These are phyloP conservation scores for Solanum arcanum DNA, from an alignment of 257 asterid genomes.

Conservation along the genomic window DNA sequence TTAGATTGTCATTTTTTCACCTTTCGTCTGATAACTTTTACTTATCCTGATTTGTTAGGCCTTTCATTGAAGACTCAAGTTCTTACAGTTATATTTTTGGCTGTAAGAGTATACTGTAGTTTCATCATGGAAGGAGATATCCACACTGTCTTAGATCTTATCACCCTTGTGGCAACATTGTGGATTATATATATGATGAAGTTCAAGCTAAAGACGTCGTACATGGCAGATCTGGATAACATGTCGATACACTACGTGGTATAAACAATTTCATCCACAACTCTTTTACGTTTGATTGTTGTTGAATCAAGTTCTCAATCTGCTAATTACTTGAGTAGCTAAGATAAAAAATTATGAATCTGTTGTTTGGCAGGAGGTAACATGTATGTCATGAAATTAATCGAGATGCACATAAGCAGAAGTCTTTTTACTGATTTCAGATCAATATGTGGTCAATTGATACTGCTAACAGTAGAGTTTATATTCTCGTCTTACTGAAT, in stretches of 20 bases:
- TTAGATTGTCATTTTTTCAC: background rate
- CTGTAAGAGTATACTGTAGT: conserved; percentile 59
- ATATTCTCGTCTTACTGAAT: background rate
- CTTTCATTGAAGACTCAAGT: conserved; percentile 81
- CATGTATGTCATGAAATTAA: background rate
- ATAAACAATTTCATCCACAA: background rate
- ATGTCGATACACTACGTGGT: conserved; percentile 65
- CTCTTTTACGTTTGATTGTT: background rate
- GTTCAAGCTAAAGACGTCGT: conserved; percentile 59
- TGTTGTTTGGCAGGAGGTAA: background rate
- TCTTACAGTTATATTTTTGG: conserved; percentile 72
- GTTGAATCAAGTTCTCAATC: background rate
- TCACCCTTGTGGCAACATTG: conserved; percentile 68
- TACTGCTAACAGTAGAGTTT: background rate
- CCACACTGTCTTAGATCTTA: conserved; percentile 73
- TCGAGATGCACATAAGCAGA: background rate
- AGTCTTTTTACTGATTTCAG: background rate
- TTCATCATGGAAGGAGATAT: conserved; percentile 64
- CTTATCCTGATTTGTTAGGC: conserved; percentile 24
- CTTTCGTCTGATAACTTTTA: background rate
- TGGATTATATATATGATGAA: conserved; percentile 88
- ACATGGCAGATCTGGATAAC: conserved; percentile 50
- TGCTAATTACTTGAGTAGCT: background rate
- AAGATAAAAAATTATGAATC: background rate
- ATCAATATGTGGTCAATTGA: background rate